Evolutionary conservation across 306 rosid genomes (phyloP).

Genomic region (Lagenaria siceraria): DNA sequence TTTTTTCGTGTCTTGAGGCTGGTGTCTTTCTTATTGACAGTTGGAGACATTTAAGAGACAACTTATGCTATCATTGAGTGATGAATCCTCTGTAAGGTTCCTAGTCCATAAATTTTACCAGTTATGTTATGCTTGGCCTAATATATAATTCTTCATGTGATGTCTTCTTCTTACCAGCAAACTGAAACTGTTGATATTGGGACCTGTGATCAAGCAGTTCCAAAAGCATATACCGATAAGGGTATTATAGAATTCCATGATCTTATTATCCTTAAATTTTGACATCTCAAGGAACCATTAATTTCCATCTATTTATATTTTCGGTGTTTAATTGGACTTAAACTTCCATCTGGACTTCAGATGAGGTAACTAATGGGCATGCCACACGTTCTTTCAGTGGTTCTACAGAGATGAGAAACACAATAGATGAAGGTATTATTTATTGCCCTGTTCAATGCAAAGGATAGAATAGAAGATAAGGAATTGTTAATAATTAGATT

Average conservation of each 20-base stretch:
- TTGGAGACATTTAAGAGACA: conserved; percentile 88
- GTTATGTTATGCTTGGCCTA: conserved; percentile 8
- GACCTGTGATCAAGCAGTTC: conserved; percentile 85
- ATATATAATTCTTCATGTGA: not conserved
- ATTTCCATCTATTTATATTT: not conserved
- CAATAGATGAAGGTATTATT: conserved; percentile 60
- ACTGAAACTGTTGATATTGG: conserved; percentile 81
- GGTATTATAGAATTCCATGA: conserved; percentile 33
- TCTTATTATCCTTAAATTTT: conserved; percentile 6
- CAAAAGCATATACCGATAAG: conserved; percentile 74
- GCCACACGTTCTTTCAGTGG: conserved; percentile 27
- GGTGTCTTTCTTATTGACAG: conserved; percentile 26
- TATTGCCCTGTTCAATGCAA: conserved; percentile 8
- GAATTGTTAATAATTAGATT: not conserved
- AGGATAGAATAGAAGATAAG: not conserved
- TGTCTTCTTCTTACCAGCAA: conserved; percentile 29
- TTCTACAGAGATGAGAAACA: conserved; percentile 26
- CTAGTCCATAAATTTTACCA: not conserved
- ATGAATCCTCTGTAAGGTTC: conserved; percentile 71
- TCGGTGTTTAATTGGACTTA: conserved; percentile 11
- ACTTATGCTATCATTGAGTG: conserved; percentile 77
- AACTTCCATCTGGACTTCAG: conserved; percentile 32
- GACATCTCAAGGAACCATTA: not conserved
- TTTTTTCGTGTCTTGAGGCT: not conserved
- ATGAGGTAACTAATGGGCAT: conserved; percentile 49